A percentile compares a stretch with the other conserved stretches of the same genome.
These are phyloP conservation scores for Gloeostereum incarnatum DNA, from an alignment of 768 basidiomycete species.

Conservation along the genomic window DNA sequence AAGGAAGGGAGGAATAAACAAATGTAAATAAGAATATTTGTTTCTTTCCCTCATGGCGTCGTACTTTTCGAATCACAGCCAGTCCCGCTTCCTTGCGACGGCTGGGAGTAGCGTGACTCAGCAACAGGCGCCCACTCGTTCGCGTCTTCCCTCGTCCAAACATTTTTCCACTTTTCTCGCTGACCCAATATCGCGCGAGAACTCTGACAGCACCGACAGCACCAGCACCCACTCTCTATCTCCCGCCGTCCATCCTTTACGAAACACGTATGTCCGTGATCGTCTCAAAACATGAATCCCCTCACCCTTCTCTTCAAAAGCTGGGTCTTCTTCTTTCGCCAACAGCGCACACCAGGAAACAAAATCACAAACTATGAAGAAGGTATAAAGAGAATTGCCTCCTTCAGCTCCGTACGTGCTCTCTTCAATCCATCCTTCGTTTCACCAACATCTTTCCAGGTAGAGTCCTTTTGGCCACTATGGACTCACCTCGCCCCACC, in stretches of 20 bases:
- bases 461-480: conserved; percentile 93
- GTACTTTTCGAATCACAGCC: conserved; percentile 80
- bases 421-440: neutral
- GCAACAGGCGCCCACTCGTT: conserved; percentile 17
- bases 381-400: conserved; percentile 86
- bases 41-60: neutral
- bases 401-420: conserved; percentile 71
- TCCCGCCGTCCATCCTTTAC: conserved; percentile 58
- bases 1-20: conserved; percentile 6
- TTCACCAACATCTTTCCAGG: conserved; percentile 20
- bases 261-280: conserved; percentile 83
- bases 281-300: conserved; percentile 10
- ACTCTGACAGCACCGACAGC: conserved; percentile 31
- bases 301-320: conserved; percentile 29
- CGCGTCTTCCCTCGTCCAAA: conserved; percentile 53
- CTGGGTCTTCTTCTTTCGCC: conserved; percentile 90
- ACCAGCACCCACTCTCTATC: conserved; percentile 20
- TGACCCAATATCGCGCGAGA: conserved; percentile 30
- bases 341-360: conserved; percentile 83
- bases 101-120: conserved; percentile 19
- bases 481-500: conserved; percentile 89
- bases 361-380: conserved; percentile 91
- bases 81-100: conserved; percentile 61
- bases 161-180: conserved; percentile 63
- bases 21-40: conserved; percentile 1